Evolutionary conservation across 495 filamentous ascomycete genomes (phyloP).

Genomic region (Podospora pseudopauciseta): DNA sequence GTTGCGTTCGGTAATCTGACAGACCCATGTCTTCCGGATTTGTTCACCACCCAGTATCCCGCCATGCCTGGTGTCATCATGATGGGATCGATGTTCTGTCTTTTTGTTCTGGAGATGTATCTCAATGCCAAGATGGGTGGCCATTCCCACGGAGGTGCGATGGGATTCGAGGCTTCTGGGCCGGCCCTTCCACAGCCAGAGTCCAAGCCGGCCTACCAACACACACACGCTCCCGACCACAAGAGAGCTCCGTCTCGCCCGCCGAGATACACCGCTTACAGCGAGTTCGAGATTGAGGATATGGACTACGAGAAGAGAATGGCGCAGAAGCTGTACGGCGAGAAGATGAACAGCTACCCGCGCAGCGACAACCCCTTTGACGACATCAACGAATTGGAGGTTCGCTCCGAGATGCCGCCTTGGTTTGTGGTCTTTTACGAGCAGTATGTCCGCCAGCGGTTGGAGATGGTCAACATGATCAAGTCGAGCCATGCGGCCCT

Average conservation of each 20-base stretch:
- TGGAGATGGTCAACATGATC: slow-evolving; percentile 49
- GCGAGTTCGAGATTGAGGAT: slow-evolving; percentile 35
- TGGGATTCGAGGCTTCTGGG: slow-evolving; percentile 34
- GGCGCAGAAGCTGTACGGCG: slow-evolving; percentile 37
- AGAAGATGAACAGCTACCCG: slow-evolving; percentile 22
- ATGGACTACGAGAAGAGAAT: slow-evolving; percentile 41
- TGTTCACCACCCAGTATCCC: slow-evolving; percentile 55
- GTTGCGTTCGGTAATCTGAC: slow-evolving; percentile 54
- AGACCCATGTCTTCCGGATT: slow-evolving; percentile 56
- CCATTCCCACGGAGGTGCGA: slow-evolving; percentile 44
- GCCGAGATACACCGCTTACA: slow-evolving; percentile 29
- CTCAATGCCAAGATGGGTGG: slow-evolving; percentile 46
- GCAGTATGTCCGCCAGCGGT: slow-evolving; percentile 50
- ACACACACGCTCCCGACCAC: not conserved
- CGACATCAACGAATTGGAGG: slow-evolving; percentile 28
- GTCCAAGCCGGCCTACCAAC: not conserved
- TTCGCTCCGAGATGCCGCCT: slow-evolving; percentile 48
- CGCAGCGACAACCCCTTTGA: slow-evolving; percentile 22
- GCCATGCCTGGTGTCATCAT: slow-evolving; percentile 58
- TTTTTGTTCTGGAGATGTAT: slow-evolving; percentile 58
- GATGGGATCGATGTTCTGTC: slow-evolving; percentile 53
- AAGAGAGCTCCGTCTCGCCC: slow-evolving; percentile 21
- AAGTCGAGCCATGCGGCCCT: slow-evolving; percentile 18
- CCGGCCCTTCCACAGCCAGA: not conserved
- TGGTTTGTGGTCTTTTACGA: slow-evolving; percentile 56